Evolutionary conservation across 768 basidiomycete genomes (phyloP).

Genomic region (Hydnum rufescens): DNA sequence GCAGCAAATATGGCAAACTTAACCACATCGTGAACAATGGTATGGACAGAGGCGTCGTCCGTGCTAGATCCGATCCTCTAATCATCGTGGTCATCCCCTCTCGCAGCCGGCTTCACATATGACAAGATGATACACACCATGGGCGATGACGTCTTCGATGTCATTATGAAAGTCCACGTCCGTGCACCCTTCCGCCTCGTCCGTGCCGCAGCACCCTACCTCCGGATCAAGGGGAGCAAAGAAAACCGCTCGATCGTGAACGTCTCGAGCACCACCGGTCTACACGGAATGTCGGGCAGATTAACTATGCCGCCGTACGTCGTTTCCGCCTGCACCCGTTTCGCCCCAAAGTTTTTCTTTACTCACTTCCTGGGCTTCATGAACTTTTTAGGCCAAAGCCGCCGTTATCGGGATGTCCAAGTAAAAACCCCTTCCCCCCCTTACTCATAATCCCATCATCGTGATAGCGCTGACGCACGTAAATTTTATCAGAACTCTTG

Average conservation of each 20-base stretch:
- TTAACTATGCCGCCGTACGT: slow-evolving; percentile 43
- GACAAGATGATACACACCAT: slow-evolving; percentile 82
- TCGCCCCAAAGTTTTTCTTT: not conserved
- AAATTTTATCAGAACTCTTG: slow-evolving; percentile 28
- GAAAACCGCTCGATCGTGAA: slow-evolving; percentile 64
- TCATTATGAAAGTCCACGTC: slow-evolving; percentile 71
- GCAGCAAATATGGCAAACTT: slow-evolving; percentile 60
- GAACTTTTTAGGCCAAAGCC: slow-evolving; percentile 36
- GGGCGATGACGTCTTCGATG: slow-evolving; percentile 60
- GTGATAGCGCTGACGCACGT: not conserved
- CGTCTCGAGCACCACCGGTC: slow-evolving; percentile 62
- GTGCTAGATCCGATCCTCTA: not conserved
- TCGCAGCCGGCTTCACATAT: slow-evolving; percentile 49
- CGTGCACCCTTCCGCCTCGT: slow-evolving; percentile 73
- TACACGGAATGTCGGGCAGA: slow-evolving; percentile 71
- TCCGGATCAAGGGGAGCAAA: slow-evolving; percentile 50
- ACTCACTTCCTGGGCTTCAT: not conserved
- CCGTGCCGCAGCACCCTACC: slow-evolving; percentile 66
- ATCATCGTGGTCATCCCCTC: slow-evolving; percentile 1
- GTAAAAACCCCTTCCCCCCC: slow-evolving; percentile 9
- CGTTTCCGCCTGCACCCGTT: not conserved
- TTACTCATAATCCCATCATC: not conserved
- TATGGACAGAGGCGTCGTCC: slow-evolving; percentile 13
- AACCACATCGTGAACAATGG: slow-evolving; percentile 79
- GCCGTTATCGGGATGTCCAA: slow-evolving; percentile 66